These are phyloP conservation scores for Phytophthora melonis DNA, from an alignment of 352 stramenopile genomes.

Conservation along the genomic window DNA sequence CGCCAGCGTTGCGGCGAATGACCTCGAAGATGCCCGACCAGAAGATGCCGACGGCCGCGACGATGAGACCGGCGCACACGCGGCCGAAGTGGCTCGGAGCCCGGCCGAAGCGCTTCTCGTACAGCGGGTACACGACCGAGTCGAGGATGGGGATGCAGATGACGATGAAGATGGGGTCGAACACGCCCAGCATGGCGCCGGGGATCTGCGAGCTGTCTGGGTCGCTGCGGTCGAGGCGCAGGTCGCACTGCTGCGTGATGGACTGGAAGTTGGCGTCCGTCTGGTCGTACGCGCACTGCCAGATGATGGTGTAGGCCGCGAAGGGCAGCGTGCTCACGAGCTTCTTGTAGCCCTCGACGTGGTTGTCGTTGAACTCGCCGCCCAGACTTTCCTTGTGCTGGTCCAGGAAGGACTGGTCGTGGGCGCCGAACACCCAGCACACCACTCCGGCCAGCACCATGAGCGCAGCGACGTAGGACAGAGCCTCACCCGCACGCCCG, in stretches of 20 bases:
- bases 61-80: conserved; percentile 31
- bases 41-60: conserved; percentile 41
- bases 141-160: conserved; percentile 50
- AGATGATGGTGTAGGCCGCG: conserved; percentile 71
- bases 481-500: conserved; percentile 32
- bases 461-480: conserved; percentile 59
- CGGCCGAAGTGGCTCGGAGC: conserved; percentile 42
- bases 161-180: conserved; percentile 52
- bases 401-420: conserved; percentile 63
- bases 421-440: conserved; percentile 55
- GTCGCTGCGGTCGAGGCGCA: conserved; percentile 47
- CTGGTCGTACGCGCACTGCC: conserved; percentile 69
- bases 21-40: conserved; percentile 55
- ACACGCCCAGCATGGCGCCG: conserved; percentile 50
- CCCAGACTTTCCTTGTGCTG: conserved; percentile 51
- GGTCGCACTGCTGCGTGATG: conserved; percentile 72
- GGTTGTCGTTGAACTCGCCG: conserved; percentile 48
- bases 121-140: conserved; percentile 47
- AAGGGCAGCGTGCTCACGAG: conserved; percentile 66
- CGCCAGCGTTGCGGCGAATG: conserved; percentile 54
- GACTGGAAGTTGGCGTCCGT: conserved; percentile 73
- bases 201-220: conserved; percentile 55
- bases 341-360: conserved; percentile 64
- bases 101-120: conserved; percentile 39
- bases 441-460: conserved; percentile 53